Evolutionary conservation across 2,329 filamentous ascomycete species (phyloP), one percentile per base, ranked within the genome.

Genomic region (Penicillium carneum): DNA sequence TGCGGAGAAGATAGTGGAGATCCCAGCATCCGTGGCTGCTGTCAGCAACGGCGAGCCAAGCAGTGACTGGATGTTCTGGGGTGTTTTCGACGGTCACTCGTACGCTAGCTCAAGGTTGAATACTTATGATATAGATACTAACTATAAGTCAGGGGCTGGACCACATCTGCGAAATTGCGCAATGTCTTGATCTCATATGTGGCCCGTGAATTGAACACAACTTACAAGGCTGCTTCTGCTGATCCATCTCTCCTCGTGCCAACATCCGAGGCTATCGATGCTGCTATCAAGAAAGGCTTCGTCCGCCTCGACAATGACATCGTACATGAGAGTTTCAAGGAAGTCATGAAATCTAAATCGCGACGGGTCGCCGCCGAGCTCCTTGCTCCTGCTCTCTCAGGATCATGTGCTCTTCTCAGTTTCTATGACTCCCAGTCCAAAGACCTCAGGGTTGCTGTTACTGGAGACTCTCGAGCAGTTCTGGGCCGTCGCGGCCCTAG

Each of bases 11-110:
- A 97, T 98, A 72, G 92, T 99, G 48, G 92, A 98, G 77, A 87
- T 97, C 9, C 90, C 92, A 4, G 84, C 85, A 55, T 83, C 82
- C 51, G 81, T 85, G 41, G 83, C 84, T 29, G 82, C 84, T 16
- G 82, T 83, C 8, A 81, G 85, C 71, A 79, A 85, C 74, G 79
- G 84, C 39, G 83, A 84, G 16, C 67, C 83, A 18, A 87, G 84
- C 61, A 91, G 86, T 63, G 96, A 99, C 78, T 99, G 95, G 95
- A 98, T 98, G 93, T 99, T 99, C 77, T 99, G 96, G 95, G 95
- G 93, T 60, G 93, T 99, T 18, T 99, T 98, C 77, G 95, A 99
- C 74, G 95, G 95, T 0, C 95, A 99, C 79, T 92, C 91, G 92
- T 94, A 82, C 78, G 86, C 85, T 16, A 48, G 31, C 56, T 41